Evolutionary conservation across 257 asterid genomes (phyloP).

Genomic region (Paraleonurus japonicus): DNA sequence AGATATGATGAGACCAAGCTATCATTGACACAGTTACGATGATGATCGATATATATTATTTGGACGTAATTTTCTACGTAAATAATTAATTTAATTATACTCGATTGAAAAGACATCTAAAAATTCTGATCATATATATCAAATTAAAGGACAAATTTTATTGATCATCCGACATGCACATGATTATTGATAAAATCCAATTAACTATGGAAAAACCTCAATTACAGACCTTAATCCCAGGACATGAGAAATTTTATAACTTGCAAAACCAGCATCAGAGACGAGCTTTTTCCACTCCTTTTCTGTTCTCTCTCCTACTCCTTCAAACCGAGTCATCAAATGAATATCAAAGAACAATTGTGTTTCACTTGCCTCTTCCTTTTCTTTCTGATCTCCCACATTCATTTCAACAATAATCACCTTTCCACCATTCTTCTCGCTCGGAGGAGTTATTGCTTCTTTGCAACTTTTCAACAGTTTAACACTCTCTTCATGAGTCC

Average conservation of each 20-base stretch:
- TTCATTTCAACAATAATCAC: conserved; percentile 16
- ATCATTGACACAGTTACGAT: too few species aligned
- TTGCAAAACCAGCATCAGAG: background rate
- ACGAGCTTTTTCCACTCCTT: conserved; percentile 13
- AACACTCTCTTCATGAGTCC: background rate
- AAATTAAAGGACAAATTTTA: too few species aligned
- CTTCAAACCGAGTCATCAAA: background rate
- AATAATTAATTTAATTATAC: too few species aligned
- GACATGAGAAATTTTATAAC: background rate
- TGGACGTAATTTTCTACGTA: too few species aligned
- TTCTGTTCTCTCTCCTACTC: conserved; percentile 4
- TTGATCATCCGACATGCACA: too few species aligned
- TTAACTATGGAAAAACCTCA: background rate
- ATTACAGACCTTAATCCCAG: background rate
- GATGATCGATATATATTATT: too few species aligned
- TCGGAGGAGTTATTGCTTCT: background rate
- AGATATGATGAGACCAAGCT: too few species aligned
- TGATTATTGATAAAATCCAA: too few species aligned
- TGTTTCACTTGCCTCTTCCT: background rate
- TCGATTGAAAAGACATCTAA: too few species aligned
- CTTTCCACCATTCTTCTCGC: background rate
- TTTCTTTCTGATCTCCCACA: background rate
- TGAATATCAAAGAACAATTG: background rate
- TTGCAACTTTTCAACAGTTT: background rate
- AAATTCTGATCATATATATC: too few species aligned